A percentile compares a stretch with the other conserved stretches of the same genome.
Evolutionary conservation across 306 rosid species (phyloP).

Genomic region (Trichosanthes truncata): DNA sequence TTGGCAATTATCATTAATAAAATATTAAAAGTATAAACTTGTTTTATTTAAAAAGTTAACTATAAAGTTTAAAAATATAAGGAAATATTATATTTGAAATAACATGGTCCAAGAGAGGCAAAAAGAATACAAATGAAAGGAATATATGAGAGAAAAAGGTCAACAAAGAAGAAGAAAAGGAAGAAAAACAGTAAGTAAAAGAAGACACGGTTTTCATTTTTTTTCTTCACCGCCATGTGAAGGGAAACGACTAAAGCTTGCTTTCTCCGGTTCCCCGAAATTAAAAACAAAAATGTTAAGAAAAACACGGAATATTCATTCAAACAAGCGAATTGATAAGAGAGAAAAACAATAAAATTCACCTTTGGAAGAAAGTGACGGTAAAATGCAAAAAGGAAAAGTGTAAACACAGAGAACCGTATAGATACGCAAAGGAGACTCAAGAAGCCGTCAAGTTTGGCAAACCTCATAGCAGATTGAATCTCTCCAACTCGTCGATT

Average conservation of each 20-base stretch:
- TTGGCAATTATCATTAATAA: background rate
- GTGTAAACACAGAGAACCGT: background rate
- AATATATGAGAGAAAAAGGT: background rate
- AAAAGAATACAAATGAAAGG: background rate
- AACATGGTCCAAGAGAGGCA: background rate
- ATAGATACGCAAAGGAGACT: background rate
- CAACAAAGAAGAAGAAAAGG: background rate
- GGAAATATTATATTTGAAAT: background rate
- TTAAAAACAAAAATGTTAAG: background rate
- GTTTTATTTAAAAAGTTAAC: background rate
- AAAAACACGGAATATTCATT: background rate
- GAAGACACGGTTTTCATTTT: background rate
- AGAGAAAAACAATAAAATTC: constrained; percentile 4
- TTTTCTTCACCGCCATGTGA: background rate
- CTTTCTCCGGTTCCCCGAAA: background rate
- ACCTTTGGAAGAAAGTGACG: background rate
- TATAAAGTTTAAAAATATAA: background rate
- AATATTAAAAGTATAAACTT: background rate
- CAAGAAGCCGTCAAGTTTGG: background rate
- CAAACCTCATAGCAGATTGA: background rate
- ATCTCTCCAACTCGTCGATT: background rate
- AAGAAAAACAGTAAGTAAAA: background rate
- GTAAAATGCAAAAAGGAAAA: background rate
- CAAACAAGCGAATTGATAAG: background rate
- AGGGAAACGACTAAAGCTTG: background rate